Conservation (phyloP, 208 protist species). For the Trypanosoma rangeli region DNA sequence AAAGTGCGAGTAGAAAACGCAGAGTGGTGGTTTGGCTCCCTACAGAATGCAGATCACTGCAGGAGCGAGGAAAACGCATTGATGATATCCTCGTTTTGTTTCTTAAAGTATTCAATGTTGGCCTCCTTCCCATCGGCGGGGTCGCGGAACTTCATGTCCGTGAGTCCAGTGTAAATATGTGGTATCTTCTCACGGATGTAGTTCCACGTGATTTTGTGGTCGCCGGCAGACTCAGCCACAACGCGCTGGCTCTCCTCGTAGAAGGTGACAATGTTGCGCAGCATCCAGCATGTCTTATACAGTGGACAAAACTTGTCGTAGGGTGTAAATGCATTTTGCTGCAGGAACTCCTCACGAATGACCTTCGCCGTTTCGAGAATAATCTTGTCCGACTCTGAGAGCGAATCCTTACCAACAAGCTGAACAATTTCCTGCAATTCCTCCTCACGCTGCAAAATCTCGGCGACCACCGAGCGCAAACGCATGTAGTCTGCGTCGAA, state of each 20-base stretch:
- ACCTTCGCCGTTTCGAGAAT: constrained; percentile 99
- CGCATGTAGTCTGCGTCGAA: constrained; percentile 96
- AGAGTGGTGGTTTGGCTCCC: neutral
- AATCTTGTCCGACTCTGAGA: constrained; percentile 99
- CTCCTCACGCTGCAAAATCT: constrained; percentile 99
- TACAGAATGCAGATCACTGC: constrained; percentile 39
- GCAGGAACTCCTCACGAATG: constrained; percentile 99
- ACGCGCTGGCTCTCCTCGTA: constrained; percentile 95
- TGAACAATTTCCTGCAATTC: constrained; percentile 99
- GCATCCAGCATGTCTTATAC: constrained; percentile 99
- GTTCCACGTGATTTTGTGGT: constrained; percentile 96
- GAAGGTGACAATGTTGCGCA: constrained; percentile 98
- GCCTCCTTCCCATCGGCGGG: constrained; percentile 82
- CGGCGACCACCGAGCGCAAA: constrained; percentile 90
- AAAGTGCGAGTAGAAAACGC: neutral
- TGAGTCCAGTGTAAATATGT: constrained; percentile 81
- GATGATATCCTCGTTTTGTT: constrained; percentile 90
- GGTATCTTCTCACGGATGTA: constrained; percentile 93
- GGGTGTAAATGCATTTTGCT: constrained; percentile 99
- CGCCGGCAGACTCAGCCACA: constrained; percentile 81
- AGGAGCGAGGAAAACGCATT: constrained; percentile 77
- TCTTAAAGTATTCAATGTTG: constrained; percentile 88
- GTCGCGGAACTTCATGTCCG: constrained; percentile 93
- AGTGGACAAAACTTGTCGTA: constrained; percentile 98
- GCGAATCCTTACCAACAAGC: constrained; percentile 99